Evolutionary conservation across 2,329 filamentous ascomycete genomes (phyloP).

Genomic region (Talaromyces sp.): DNA sequence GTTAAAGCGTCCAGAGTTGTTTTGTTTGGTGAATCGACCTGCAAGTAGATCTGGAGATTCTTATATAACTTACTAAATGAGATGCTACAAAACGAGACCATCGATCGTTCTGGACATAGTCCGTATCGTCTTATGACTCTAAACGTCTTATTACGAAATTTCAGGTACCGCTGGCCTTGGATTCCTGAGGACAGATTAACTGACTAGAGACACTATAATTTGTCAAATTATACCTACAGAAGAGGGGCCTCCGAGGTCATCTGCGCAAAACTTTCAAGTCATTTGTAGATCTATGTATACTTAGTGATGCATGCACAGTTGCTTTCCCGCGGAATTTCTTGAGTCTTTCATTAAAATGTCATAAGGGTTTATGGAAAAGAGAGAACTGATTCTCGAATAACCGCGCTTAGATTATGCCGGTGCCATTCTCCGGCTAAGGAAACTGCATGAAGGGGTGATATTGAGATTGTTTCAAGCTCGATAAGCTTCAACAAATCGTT

Average conservation of each 20-base stretch:
- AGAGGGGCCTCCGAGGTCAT: too few species aligned
- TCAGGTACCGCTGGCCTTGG: too few species aligned
- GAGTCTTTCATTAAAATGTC: background rate
- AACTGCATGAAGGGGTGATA: too few species aligned
- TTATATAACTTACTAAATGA: background rate
- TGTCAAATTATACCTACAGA: too few species aligned
- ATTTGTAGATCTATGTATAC: too few species aligned
- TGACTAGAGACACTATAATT: too few species aligned
- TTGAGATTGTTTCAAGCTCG: too few species aligned
- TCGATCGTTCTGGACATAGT: background rate
- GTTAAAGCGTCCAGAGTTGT: background rate
- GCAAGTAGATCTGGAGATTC: background rate
- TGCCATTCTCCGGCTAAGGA: too few species aligned
- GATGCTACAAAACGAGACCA: background rate
- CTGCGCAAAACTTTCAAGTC: too few species aligned
- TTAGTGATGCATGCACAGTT: background rate
- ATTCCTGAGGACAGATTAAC: too few species aligned
- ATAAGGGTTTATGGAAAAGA: background rate
- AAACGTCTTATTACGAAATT: background rate
- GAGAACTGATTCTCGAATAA: too few species aligned
- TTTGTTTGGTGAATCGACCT: background rate
- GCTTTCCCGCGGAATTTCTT: background rate
- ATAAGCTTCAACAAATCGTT: too few species aligned
- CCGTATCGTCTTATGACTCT: background rate
- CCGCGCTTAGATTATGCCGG: background rate